phyloP scores from a whole-genome alignment of 1,284 basidiomycete genomes.

The Ceratorhiza oryzae-sativae region DNA sequence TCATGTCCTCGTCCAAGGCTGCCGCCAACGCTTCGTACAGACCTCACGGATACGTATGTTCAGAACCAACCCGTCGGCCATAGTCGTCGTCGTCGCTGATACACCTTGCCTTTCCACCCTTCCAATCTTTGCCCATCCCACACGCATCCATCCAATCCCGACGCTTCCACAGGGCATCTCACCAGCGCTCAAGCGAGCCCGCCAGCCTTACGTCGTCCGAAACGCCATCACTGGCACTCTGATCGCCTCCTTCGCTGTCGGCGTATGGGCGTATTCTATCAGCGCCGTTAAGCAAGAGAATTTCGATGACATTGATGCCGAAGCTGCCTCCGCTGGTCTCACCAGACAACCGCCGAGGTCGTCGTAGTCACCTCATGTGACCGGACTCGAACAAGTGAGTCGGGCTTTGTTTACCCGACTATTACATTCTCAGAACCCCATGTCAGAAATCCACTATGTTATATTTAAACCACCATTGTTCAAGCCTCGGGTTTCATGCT shows the following conservation, averaged over 20 bases:
- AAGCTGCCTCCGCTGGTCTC: slow-evolving; percentile 58
- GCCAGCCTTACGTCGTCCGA: slow-evolving; percentile 78
- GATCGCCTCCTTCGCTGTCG: slow-evolving; percentile 78
- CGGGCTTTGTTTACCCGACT: slow-evolving; percentile 7
- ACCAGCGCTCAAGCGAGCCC: slow-evolving; percentile 83
- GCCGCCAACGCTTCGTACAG: slow-evolving; percentile 41
- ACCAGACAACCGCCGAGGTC: slow-evolving; percentile 25
- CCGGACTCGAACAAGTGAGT: slow-evolving; percentile 11
- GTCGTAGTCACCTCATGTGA: background rate
- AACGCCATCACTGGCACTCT: slow-evolving; percentile 81
- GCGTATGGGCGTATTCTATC: slow-evolving; percentile 93
- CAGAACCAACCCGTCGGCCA: too few relatives aligned
- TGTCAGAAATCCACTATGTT: background rate
- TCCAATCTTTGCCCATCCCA: background rate
- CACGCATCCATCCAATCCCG: background rate
- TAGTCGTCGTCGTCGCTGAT: background rate
- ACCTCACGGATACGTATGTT: slow-evolving; percentile 43
- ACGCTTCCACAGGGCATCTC: slow-evolving; percentile 71
- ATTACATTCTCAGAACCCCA: background rate
- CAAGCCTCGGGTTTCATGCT: too few relatives aligned
- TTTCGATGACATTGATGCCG: slow-evolving; percentile 84
- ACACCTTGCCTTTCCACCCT: background rate
- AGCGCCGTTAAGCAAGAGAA: slow-evolving; percentile 92
- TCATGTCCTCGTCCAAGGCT: slow-evolving; percentile 37
- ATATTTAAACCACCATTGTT: too few relatives aligned